A percentile compares a stretch with the other conserved stretches of the same genome.
Evolutionary conservation across 148 eudicot species (phyloP).

Genomic region (Camellia granthamiana): DNA sequence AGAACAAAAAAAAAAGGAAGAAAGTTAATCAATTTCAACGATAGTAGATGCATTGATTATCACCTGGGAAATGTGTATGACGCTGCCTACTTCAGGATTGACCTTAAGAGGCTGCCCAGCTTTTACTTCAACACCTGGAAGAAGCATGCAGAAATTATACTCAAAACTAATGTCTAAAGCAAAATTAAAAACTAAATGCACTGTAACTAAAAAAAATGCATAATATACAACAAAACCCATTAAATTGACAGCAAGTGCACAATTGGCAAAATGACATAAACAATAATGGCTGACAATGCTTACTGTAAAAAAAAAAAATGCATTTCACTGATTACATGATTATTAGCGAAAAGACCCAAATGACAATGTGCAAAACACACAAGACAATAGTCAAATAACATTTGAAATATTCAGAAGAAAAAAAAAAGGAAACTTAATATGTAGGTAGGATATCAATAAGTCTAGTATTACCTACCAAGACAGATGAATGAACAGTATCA

Average conservation of each 20-base stretch:
- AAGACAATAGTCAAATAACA: not conserved
- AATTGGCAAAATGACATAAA: too few species aligned
- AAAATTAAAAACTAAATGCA: not conserved
- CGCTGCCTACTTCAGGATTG: slow-evolving; percentile 24
- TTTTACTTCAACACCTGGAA: slow-evolving; percentile 69
- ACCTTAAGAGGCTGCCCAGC: slow-evolving; percentile 50
- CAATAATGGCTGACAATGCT: not conserved
- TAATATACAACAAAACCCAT: not conserved
- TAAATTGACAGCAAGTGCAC: not conserved
- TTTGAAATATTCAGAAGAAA: not conserved
- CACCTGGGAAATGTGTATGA: slow-evolving; percentile 71
- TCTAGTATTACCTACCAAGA: too few species aligned
- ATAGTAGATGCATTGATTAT: not conserved
- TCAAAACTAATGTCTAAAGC: not conserved
- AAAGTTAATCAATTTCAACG: slow-evolving; percentile 5
- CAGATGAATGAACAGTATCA: not conserved
- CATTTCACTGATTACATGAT: not conserved
- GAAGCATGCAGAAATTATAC: not conserved
- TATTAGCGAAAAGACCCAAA: not conserved
- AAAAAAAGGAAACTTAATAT: too few species aligned
- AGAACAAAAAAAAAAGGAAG: not conserved
- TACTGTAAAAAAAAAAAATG: not conserved
- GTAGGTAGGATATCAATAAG: too few species aligned
- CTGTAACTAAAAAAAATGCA: not conserved
- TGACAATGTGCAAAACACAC: not conserved